These are phyloP conservation scores for Boletus subcaerulescens DNA, from an alignment of 768 basidiomycete genomes.

Conservation along the genomic window DNA sequence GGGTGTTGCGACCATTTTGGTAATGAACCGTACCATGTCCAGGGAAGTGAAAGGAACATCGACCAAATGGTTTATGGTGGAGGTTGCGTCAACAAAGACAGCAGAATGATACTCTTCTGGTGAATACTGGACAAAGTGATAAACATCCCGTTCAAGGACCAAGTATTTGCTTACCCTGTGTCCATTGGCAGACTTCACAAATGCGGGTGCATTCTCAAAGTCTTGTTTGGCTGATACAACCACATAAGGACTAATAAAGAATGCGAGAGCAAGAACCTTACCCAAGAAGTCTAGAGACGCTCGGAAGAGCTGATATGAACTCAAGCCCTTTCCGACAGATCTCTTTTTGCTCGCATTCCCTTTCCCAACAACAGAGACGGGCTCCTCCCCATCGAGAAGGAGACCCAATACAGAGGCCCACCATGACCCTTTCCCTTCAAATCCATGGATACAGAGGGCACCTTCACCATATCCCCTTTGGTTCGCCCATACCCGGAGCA, in stretches of 20 bases:
- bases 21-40: conserved; percentile 53
- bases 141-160: neutral
- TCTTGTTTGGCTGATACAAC: conserved; percentile 61
- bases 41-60: conserved; percentile 76
- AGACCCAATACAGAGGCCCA: conserved; percentile 65
- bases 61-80: conserved; percentile 72
- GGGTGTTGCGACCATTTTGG: neutral
- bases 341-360: conserved; percentile 39
- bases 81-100: conserved; percentile 76
- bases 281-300: conserved; percentile 83
- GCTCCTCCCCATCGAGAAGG: conserved; percentile 67
- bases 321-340: conserved; percentile 75
- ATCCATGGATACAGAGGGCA: conserved; percentile 61
- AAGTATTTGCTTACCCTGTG: conserved; percentile 44
- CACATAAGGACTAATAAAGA: conserved; percentile 8
- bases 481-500: conserved; percentile 88
- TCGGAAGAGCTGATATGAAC: conserved; percentile 87
- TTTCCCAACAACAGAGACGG: conserved; percentile 25
- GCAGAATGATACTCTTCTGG: conserved; percentile 59
- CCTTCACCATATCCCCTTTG: conserved; percentile 77
- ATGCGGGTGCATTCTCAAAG: conserved; percentile 54
- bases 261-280: conserved; percentile 33
- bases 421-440: conserved; percentile 62
- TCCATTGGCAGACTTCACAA: conserved; percentile 53
- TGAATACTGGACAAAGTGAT: conserved; percentile 45